A percentile compares a stretch with the other conserved stretches of the same genome.
phyloP scores from a whole-genome alignment of 768 basidiomycete species.

The Amanita polypyramis region DNA sequence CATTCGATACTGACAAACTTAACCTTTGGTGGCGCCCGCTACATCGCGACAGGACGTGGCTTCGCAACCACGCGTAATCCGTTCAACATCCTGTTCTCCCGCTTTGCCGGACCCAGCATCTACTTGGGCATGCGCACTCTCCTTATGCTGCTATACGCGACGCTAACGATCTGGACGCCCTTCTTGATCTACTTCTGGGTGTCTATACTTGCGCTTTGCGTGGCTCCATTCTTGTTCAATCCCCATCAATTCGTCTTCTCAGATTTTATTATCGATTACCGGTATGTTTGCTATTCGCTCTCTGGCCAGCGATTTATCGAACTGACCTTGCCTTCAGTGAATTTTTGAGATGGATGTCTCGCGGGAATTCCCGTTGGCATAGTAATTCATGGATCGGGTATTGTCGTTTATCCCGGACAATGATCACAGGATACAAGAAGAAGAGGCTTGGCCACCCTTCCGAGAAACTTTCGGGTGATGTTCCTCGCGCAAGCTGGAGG shows the following conservation, averaged over 20 bases:
- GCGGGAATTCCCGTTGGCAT: slow-evolving; percentile 95
- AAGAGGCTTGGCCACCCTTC: slow-evolving; percentile 95
- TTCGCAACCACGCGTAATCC: slow-evolving; percentile 94
- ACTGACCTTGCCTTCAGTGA: slow-evolving; percentile 45
- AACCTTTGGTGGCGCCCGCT: slow-evolving; percentile 95
- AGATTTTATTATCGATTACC: slow-evolving; percentile 94
- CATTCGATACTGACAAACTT: slow-evolving; percentile 96
- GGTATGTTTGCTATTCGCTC: slow-evolving; percentile 32
- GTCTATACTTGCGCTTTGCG: slow-evolving; percentile 82
- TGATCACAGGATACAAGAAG: slow-evolving; percentile 99
- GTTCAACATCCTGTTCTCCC: slow-evolving; percentile 93
- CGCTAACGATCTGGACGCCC: slow-evolving; percentile 83
- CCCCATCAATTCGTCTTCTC: slow-evolving; percentile 99
- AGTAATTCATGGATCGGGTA: slow-evolving; percentile 99
- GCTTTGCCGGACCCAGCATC: slow-evolving; percentile 97
- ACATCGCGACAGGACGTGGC: slow-evolving; percentile 98
- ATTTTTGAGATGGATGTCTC: slow-evolving; percentile 97
- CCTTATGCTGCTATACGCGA: slow-evolving; percentile 89
- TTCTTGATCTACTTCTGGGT: slow-evolving; percentile 98
- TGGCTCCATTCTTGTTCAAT: slow-evolving; percentile 98
- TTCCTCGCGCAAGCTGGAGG: slow-evolving; percentile 88
- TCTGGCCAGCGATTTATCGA: neutral
- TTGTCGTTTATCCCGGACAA: slow-evolving; percentile 93
- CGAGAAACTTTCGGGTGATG: slow-evolving; percentile 92
- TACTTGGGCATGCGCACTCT: slow-evolving; percentile 94